Conservation (phyloP, 2,329 filamentous ascomycete species). For the Alternaria brassicae region DNA sequence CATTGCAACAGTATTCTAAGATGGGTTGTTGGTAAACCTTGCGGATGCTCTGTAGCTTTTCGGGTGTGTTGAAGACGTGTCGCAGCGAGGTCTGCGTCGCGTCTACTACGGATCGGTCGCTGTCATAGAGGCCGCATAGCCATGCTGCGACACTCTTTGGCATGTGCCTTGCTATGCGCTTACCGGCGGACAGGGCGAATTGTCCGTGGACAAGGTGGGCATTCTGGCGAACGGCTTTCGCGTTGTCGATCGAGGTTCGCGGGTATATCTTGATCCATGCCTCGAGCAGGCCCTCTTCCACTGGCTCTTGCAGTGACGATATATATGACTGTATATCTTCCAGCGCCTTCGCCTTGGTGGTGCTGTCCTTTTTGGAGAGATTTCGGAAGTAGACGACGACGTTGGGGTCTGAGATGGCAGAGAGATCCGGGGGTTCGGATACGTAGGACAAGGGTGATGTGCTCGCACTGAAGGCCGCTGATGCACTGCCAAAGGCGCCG, state of each 20-base stretch:
- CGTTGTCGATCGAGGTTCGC: constrained; percentile 86
- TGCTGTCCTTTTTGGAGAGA: constrained; percentile 88
- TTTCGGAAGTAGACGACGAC: constrained; percentile 93
- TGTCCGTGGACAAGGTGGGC: constrained; percentile 77
- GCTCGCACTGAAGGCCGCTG: constrained; percentile 54
- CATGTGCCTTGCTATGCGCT: constrained; percentile 82
- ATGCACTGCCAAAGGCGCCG: constrained; percentile 52
- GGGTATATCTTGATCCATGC: constrained; percentile 91
- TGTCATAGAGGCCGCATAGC: constrained; percentile 88
- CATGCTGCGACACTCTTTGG: constrained; percentile 84
- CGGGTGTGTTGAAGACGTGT: constrained; percentile 77
- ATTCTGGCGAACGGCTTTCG: constrained; percentile 85
- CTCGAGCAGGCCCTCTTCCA: constrained; percentile 83
- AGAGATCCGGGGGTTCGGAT: constrained; percentile 82
- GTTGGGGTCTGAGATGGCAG: constrained; percentile 77
- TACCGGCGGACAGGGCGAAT: constrained; percentile 67
- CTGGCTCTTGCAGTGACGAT: constrained; percentile 64
- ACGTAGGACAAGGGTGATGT: constrained; percentile 82
- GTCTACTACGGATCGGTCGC: constrained; percentile 75
- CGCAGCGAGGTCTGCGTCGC: constrained; percentile 80
- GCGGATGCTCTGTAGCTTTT: constrained; percentile 80
- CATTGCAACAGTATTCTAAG: constrained; percentile 80
- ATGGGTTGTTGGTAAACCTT: constrained; percentile 82
- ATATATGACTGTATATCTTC: constrained; percentile 80
- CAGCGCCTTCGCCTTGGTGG: constrained; percentile 87